Evolutionary conservation across 2,329 filamentous ascomycete species (phyloP).

Genomic region (Penicillium frequentans): DNA sequence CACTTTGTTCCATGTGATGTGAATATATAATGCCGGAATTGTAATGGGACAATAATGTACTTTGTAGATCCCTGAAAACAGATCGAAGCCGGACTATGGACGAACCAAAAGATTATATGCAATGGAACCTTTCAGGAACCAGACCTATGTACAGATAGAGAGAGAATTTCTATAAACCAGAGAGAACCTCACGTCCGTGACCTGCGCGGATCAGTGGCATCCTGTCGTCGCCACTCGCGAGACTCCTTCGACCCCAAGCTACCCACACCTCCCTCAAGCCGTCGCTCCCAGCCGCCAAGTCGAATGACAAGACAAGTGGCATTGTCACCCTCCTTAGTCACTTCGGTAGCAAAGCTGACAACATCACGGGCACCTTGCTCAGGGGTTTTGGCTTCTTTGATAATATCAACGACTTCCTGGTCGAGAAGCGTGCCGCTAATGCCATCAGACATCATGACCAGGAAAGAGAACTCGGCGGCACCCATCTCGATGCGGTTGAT

Average conservation of each 20-base stretch:
- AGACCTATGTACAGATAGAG: slow-evolving; percentile 21
- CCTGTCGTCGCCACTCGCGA: slow-evolving; percentile 75
- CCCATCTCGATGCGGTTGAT: slow-evolving; percentile 75
- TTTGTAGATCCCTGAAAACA: neutral
- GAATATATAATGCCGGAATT: too few relatives aligned
- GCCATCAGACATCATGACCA: slow-evolving; percentile 86
- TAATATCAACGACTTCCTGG: slow-evolving; percentile 92
- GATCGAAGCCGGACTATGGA: neutral
- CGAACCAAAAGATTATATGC: neutral
- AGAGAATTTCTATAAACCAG: slow-evolving; percentile 2
- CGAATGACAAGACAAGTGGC: slow-evolving; percentile 64
- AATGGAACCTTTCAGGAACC: neutral
- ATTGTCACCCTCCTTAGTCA: slow-evolving; percentile 65
- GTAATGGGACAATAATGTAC: neutral
- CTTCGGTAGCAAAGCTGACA: slow-evolving; percentile 85
- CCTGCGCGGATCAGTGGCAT: slow-evolving; percentile 78
- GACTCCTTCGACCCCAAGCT: slow-evolving; percentile 91
- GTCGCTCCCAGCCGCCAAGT: slow-evolving; percentile 64
- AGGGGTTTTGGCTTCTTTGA: slow-evolving; percentile 90
- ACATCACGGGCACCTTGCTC: slow-evolving; percentile 79
- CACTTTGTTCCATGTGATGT: too few relatives aligned
- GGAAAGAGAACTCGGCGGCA: slow-evolving; percentile 82
- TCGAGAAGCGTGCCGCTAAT: slow-evolving; percentile 83
- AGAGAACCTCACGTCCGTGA: slow-evolving; percentile 50
- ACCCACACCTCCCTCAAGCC: slow-evolving; percentile 76